A percentile compares a stretch with the other conserved stretches of the same genome.
These are phyloP conservation scores for Silene coronaria DNA, from an alignment of 179 eudicot genomes.

Conservation along the genomic window DNA sequence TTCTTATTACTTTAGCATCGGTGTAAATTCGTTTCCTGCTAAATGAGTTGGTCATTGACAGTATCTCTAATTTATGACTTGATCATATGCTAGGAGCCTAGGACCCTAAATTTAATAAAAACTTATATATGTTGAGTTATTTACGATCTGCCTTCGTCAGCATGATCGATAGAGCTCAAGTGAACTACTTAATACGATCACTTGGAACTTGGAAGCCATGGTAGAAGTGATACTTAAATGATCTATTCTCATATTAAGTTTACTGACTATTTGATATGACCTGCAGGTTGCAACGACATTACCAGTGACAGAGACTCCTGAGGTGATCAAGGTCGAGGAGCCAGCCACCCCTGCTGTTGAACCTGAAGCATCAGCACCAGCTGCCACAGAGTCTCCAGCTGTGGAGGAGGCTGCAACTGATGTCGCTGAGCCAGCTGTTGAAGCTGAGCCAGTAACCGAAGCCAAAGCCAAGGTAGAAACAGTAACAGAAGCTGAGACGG, in stretches of 20 bases:
- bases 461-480: not conserved
- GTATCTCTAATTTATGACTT: not conserved
- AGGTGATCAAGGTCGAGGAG: slow-evolving; percentile 1
- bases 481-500: slow-evolving; percentile 2
- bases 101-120: not conserved
- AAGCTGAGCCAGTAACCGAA: not conserved
- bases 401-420: not conserved
- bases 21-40: not conserved
- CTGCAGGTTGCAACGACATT: not conserved
- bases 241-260: not conserved
- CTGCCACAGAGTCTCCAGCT: not conserved
- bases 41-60: not conserved
- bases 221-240: not conserved
- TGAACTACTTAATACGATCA: not conserved
- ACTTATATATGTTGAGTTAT: not conserved
- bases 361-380: not conserved
- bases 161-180: not conserved
- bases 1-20: not conserved
- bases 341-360: not conserved
- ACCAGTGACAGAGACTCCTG: not conserved
- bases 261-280: not conserved
- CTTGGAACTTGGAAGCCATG: no score
- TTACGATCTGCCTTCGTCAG: not conserved
- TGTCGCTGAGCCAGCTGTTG: not conserved
- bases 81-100: not conserved